A percentile compares a stretch with the other conserved stretches of the same genome.
Conservation (phyloP, 1,139 yeast genomes). For the Yamadazyma buinensis region DNA sequence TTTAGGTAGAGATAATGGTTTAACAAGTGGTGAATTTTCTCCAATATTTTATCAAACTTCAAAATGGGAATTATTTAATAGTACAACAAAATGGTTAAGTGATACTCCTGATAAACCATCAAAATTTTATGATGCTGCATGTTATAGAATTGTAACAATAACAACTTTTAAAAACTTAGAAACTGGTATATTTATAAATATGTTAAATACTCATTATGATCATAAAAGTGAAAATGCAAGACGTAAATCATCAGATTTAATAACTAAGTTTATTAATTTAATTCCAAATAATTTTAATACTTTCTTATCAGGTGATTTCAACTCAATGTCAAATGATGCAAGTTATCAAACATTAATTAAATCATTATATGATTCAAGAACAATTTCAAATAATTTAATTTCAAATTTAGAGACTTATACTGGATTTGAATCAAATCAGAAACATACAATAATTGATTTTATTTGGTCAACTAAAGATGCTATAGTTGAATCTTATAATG, state of each 20-base stretch:
- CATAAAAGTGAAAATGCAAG: slow-evolving; percentile 38
- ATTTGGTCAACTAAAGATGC: slow-evolving; percentile 24
- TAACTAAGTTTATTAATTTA: slow-evolving; percentile 26
- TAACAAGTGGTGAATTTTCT: slow-evolving; percentile 38
- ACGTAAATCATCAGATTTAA: slow-evolving; percentile 23
- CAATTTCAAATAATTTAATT: slow-evolving; percentile 13
- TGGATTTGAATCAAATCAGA: slow-evolving; percentile 29
- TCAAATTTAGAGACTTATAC: slow-evolving; percentile 31
- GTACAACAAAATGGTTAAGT: slow-evolving; percentile 43
- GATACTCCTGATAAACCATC: slow-evolving; percentile 39
- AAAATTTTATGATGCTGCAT: slow-evolving; percentile 40
- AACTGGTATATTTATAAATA: slow-evolving; percentile 23
- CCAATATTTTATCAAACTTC: slow-evolving; percentile 37
- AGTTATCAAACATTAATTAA: slow-evolving; percentile 24
- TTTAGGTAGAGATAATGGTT: slow-evolving; percentile 46
- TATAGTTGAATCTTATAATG: slow-evolving; percentile 28
- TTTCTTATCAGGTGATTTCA: slow-evolving; percentile 22
- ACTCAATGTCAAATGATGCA: slow-evolving; percentile 10
- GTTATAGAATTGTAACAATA: slow-evolving; percentile 38
- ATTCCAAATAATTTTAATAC: slow-evolving; percentile 29
- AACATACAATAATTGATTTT: slow-evolving; percentile 21
- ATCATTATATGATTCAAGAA: slow-evolving; percentile 16
- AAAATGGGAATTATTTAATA: slow-evolving; percentile 26
- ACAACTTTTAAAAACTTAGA: slow-evolving; percentile 24
- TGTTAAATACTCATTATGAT: slow-evolving; percentile 42